These are phyloP conservation scores for Lophiotrema nucula DNA, from an alignment of 495 filamentous ascomycete species.

Conservation along the genomic window DNA sequence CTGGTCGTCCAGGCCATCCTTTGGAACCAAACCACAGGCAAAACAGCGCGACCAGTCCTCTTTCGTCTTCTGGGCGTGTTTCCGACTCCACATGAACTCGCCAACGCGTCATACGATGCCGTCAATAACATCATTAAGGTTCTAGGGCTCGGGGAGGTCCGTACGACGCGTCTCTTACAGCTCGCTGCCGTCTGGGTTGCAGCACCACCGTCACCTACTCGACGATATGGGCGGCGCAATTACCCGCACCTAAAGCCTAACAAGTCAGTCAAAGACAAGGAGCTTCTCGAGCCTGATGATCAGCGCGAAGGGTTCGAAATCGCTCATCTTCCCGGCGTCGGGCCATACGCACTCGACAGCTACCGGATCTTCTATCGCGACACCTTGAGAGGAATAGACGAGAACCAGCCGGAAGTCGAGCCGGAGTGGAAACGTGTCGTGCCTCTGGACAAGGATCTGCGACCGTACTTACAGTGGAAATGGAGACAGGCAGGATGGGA, in stretches of 20 bases:
- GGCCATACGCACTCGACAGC: constrained; percentile 83
- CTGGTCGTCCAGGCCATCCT: constrained; percentile 52
- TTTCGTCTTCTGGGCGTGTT: constrained; percentile 64
- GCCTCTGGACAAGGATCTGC: constrained; percentile 83
- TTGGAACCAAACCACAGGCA: constrained; percentile 75
- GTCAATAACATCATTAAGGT: constrained; percentile 64
- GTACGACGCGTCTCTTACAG: constrained; percentile 60
- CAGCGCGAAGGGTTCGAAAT: constrained; percentile 67
- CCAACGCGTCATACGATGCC: constrained; percentile 55
- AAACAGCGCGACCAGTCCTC: constrained; percentile 74
- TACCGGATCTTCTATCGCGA: constrained; percentile 96
- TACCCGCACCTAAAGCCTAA: constrained; percentile 63
- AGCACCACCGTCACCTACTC: constrained; percentile 58
- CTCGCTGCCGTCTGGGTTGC: constrained; percentile 70
- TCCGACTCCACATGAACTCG: constrained; percentile 65
- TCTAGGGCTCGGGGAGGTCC: constrained; percentile 70
- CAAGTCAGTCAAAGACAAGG: constrained; percentile 51
- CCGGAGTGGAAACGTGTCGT: constrained; percentile 84
- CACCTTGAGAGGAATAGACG: constrained; percentile 56
- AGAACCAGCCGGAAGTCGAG: constrained; percentile 36
- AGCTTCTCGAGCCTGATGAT: constrained; percentile 43
- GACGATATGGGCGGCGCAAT: constrained; percentile 63
- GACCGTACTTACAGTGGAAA: constrained; percentile 84
- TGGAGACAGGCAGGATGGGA: constrained; percentile 84
- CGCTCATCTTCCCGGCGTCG: constrained; percentile 77